Percentiles rank a stretch among this genome's conserved stretches.
Evolutionary conservation across 1,284 basidiomycete species (phyloP).

Genomic region (Tilletiopsis washingtonensis): DNA sequence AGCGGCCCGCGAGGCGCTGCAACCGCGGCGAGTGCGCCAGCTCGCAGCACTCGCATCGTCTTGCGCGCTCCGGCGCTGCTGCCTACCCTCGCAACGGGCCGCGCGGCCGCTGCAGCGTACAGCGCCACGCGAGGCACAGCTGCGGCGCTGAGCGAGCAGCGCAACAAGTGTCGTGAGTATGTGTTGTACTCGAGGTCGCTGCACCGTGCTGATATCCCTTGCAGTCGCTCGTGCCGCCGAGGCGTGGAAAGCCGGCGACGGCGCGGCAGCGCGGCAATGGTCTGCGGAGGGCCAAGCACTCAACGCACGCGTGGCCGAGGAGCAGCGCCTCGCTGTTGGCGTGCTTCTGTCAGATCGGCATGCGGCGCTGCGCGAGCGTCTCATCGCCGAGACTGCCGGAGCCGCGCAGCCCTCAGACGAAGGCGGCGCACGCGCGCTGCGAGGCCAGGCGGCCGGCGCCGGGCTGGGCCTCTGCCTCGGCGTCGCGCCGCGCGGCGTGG

Average conservation of each 20-base stretch:
- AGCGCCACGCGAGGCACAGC: conserved; percentile 76
- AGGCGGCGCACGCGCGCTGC: conserved; percentile 63
- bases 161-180: conserved; percentile 66
- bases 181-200: background rate
- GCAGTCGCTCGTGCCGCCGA: conserved; percentile 83
- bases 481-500: conserved; percentile 57
- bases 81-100: conserved; percentile 63
- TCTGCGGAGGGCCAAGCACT: conserved; percentile 85
- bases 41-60: conserved; percentile 49
- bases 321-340: conserved; percentile 66
- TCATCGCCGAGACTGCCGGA: conserved; percentile 44
- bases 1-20: background rate
- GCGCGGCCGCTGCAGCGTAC: conserved; percentile 66
- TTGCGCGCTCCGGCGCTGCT: conserved; percentile 74
- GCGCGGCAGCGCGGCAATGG: conserved; percentile 86
- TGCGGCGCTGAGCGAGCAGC: conserved; percentile 78
- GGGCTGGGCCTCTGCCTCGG: conserved; percentile 54
- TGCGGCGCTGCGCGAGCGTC: conserved; percentile 64
- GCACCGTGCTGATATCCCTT: background rate
- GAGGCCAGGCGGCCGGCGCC: conserved; percentile 70
- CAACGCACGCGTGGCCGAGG: conserved; percentile 82
- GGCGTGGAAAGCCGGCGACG: conserved; percentile 87
- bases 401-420: conserved; percentile 54
- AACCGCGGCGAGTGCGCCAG: conserved; percentile 9
- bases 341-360: conserved; percentile 71